Evolutionary conservation across 495 filamentous ascomycete genomes (phyloP), one percentile per base, ranked within the genome.

Genomic region (Hypoxylon intermedium): DNA sequence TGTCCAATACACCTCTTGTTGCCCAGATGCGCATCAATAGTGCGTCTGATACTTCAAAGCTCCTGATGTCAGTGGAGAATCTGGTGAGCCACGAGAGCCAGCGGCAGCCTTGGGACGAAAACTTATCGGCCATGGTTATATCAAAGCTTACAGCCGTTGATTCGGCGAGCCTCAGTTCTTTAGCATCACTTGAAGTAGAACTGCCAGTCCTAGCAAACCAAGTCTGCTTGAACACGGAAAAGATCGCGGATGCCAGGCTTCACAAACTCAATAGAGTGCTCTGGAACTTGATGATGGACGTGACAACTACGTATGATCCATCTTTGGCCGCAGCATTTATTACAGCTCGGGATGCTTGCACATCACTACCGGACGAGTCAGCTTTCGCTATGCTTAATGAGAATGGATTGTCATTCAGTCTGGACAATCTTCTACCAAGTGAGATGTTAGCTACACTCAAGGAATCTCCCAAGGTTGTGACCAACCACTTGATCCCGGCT

Each of bases 171-270:
- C 71, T 92, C 48, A 77, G 79, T 9, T 83, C 87, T 60, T 77
- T 91, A 45, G 78, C 83, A 48, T 81, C 86, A 20, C 74, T 92
- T 1, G 84, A 90, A 65, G 70, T 80, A 1, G 89, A 92, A 66
- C 75, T 90, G 48, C 80, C 83, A 5, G 75, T 81, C 2, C 72
- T 92, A 37, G 85, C 84, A 9, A 77, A 78, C 52, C 74, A 80
- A 28, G 67, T 89, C 3, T 72, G 81, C 28, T 53, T 65, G 3
- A 80, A 75, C 66, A 77, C 72, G 20, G 67, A 73, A 41, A 72
- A 79, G 9, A 72, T 87, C 47, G 64, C 76, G 1, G 70, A 77
- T 13, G 76, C 83, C 47, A 77, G 83, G 21, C 64, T 78, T 15
- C 66, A 60, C 19, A 75, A 79, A 28, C 76, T 85, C 11, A 77